phyloP scores from a whole-genome alignment of 2,329 filamentous ascomycete genomes.

The Tetracladium maxilliforme region DNA sequence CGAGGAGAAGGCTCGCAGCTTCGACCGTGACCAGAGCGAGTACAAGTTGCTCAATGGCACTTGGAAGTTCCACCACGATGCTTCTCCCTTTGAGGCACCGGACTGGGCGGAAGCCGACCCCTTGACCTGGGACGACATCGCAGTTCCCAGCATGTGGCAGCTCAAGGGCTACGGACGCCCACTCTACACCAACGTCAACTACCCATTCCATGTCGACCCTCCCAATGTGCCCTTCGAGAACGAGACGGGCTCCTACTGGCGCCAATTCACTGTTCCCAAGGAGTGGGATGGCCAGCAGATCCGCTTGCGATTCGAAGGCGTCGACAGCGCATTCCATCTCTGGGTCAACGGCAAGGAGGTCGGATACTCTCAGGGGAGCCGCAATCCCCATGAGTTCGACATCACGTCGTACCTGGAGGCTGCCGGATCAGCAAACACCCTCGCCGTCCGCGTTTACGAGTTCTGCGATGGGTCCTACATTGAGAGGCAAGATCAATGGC shows the following conservation, averaged over 20 bases:
- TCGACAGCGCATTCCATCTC: conserved; percentile 40
- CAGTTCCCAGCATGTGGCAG: conserved; percentile 40
- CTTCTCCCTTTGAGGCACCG: conserved; percentile 3
- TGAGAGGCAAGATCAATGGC: conserved; percentile 39
- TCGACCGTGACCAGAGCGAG: conserved; percentile 16
- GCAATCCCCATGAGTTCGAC: conserved; percentile 43
- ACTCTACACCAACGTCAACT: conserved; percentile 37
- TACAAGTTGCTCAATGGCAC: conserved; percentile 15
- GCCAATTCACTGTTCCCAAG: conserved; percentile 28
- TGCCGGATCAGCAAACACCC: conserved; percentile 6
- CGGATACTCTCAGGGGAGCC: conserved; percentile 39
- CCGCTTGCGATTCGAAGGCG: conserved; percentile 39
- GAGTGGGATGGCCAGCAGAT: conserved; percentile 19
- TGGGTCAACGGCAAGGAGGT: conserved; percentile 38
- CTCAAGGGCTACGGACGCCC: conserved; percentile 37
- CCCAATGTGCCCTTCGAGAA: conserved; percentile 35
- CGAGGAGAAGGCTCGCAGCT: conserved; percentile 5
- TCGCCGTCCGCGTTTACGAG: conserved; percentile 39
- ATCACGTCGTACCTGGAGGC: conserved; percentile 25
- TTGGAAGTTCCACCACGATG: conserved; percentile 17
- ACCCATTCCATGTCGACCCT: conserved; percentile 35
- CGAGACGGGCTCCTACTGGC: conserved; percentile 35
- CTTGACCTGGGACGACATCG: conserved; percentile 27
- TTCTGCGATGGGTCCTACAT: conserved; percentile 42
- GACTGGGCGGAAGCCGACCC: conserved; percentile 17